Evolutionary conservation across 768 basidiomycete species (phyloP).

Genomic region (Lentinula guzmanii): DNA sequence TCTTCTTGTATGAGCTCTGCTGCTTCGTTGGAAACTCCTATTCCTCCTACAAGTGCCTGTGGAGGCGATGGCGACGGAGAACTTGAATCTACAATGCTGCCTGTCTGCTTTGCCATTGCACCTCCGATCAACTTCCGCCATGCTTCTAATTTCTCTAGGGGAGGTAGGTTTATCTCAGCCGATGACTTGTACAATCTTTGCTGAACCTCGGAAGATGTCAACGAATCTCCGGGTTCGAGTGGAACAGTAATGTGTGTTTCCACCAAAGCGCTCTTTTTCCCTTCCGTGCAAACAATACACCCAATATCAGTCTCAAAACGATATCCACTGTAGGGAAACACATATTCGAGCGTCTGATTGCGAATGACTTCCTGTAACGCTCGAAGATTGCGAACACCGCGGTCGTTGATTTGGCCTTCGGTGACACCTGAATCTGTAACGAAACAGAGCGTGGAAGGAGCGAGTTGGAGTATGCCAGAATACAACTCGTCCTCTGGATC

Average conservation of each 20-base stretch:
- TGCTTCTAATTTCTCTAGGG: conserved; percentile 36
- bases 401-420: conserved; percentile 62
- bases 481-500: conserved; percentile 55
- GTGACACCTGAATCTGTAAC: conserved; percentile 61
- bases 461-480: conserved; percentile 69
- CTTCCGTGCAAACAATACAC: conserved; percentile 57
- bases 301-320: conserved; percentile 68
- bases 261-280: conserved; percentile 68
- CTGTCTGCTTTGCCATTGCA: conserved; percentile 29
- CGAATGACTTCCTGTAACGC: conserved; percentile 60
- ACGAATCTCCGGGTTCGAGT: conserved; percentile 24
- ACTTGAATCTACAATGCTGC: not conserved
- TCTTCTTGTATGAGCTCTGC: conserved; percentile 73
- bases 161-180: conserved; percentile 38
- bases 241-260: conserved; percentile 56
- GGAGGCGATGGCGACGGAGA: not conserved
- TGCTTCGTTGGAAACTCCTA: conserved; percentile 29
- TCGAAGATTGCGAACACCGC: conserved; percentile 57
- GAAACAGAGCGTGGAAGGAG: conserved; percentile 51
- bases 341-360: conserved; percentile 63
- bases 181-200: conserved; percentile 41
- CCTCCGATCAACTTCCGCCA: conserved; percentile 58
- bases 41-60: not conserved
- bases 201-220: conserved; percentile 14
- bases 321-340: conserved; percentile 72